A percentile compares a stretch with the other conserved stretches of the same genome.
These are phyloP conservation scores for Hypericum androsaemum DNA, from an alignment of 345 rosid species.

Conservation along the genomic window DNA sequence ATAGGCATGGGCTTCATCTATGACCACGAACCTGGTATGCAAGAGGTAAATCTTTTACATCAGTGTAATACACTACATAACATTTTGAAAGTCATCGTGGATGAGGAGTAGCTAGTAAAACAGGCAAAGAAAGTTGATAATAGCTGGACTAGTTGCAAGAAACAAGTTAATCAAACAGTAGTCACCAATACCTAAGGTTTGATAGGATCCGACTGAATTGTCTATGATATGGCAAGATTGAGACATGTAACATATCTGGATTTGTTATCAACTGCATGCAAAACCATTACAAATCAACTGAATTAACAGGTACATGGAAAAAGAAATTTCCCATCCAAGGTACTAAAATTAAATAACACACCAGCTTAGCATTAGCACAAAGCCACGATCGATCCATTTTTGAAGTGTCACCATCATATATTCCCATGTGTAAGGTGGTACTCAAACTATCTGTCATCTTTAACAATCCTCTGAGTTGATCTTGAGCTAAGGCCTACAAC, in stretches of 20 bases:
- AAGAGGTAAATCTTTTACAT: not conserved
- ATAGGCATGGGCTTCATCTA: slow-evolving; percentile 94
- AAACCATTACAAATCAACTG: slow-evolving; percentile 16
- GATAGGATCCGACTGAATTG: slow-evolving; percentile 69
- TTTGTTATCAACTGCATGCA: slow-evolving; percentile 77
- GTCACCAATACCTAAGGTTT: slow-evolving; percentile 54
- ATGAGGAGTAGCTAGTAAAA: not conserved
- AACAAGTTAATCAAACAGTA: not conserved
- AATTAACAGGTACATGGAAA: slow-evolving; percentile 9
- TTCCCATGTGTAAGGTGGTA: slow-evolving; percentile 46
- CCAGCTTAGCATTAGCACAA: slow-evolving; percentile 74
- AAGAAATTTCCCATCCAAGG: slow-evolving; percentile 12
- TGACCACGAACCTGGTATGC: slow-evolving; percentile 56
- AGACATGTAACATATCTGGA: slow-evolving; percentile 92
- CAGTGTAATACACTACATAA: not conserved
- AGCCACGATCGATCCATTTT: slow-evolving; percentile 54
- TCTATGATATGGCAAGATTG: slow-evolving; percentile 72
- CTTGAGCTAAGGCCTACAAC: slow-evolving; percentile 89
- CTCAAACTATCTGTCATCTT: slow-evolving; percentile 38
- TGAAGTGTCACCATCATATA: slow-evolving; percentile 93
- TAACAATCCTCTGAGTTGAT: slow-evolving; percentile 68
- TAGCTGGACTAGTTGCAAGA: not conserved
- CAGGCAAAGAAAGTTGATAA: not conserved
- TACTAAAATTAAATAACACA: slow-evolving; percentile 19
- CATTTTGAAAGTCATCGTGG: not conserved